Evolutionary conservation across 345 rosid species (phyloP).

Genomic region (Trapa incisa): DNA sequence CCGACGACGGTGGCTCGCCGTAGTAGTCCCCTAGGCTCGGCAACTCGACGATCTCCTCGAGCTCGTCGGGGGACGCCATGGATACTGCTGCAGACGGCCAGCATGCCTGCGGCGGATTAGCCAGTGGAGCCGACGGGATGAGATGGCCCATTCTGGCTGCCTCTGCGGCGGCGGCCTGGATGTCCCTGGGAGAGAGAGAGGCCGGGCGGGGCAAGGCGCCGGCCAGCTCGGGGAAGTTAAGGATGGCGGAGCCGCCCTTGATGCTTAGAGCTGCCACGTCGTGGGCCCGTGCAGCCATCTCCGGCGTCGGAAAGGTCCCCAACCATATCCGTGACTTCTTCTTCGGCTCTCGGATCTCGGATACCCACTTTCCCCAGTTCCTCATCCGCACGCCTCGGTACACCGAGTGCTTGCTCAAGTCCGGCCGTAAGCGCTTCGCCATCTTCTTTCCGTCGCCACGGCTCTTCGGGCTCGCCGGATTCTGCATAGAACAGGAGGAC

Average conservation of each 20-base stretch:
- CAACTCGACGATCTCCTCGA: constrained; percentile 66
- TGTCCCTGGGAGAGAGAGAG: constrained; percentile 67
- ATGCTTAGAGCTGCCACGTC: constrained; percentile 86
- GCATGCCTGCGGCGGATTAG: not conserved
- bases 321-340: constrained; percentile 95
- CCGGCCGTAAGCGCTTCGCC: constrained; percentile 28
- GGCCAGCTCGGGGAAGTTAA: constrained; percentile 78
- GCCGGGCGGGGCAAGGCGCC: constrained; percentile 58
- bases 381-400: constrained; percentile 91
- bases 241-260: constrained; percentile 66
- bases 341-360: constrained; percentile 87
- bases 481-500: not conserved
- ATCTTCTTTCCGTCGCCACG: not conserved
- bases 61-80: constrained; percentile 28
- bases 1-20: constrained; percentile 4
- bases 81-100: not conserved
- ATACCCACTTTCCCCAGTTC: constrained; percentile 97
- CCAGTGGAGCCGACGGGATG: not conserved
- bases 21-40: constrained; percentile 41
- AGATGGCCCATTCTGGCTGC: constrained; percentile 59
- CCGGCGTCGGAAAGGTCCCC: constrained; percentile 83
- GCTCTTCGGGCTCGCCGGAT: constrained; percentile 10
- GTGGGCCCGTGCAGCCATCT: constrained; percentile 97
- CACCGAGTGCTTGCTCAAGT: constrained; percentile 58
- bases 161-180: constrained; percentile 79